phyloP scores from a whole-genome alignment of 2,329 filamentous ascomycete genomes.

The Fusarium continuum region DNA sequence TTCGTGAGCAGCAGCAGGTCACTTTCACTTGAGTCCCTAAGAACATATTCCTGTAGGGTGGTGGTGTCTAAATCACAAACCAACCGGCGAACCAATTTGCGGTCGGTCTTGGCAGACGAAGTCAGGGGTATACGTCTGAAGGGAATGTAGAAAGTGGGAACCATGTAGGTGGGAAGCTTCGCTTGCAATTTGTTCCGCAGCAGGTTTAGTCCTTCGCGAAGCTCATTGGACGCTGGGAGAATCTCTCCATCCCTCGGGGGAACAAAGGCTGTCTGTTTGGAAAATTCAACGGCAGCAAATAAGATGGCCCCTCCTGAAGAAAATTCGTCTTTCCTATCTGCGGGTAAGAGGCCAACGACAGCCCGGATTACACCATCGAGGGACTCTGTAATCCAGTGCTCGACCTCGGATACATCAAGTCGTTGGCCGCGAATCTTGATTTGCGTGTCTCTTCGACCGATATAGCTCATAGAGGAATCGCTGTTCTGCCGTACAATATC shows the following conservation, averaged over 20 bases:
- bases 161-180: background rate
- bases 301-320: background rate
- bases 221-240: background rate
- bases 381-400: background rate
- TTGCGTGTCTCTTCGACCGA: background rate
- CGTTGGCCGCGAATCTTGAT: constrained; percentile 6
- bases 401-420: background rate
- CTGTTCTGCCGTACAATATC: background rate
- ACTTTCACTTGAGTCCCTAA: background rate
- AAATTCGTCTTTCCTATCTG: background rate
- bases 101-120: background rate
- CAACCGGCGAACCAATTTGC: background rate
- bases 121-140: background rate
- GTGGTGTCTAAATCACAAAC: background rate
- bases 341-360: background rate
- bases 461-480: background rate
- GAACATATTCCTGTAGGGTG: background rate
- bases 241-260: background rate
- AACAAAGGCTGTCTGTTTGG: background rate
- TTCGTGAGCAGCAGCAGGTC: background rate
- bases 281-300: background rate
- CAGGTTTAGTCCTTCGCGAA: background rate
- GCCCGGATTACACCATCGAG: background rate
- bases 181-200: background rate
- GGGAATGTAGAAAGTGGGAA: background rate